phyloP scores from a whole-genome alignment of 257 asterid genomes.

The Verbena officinalis region DNA sequence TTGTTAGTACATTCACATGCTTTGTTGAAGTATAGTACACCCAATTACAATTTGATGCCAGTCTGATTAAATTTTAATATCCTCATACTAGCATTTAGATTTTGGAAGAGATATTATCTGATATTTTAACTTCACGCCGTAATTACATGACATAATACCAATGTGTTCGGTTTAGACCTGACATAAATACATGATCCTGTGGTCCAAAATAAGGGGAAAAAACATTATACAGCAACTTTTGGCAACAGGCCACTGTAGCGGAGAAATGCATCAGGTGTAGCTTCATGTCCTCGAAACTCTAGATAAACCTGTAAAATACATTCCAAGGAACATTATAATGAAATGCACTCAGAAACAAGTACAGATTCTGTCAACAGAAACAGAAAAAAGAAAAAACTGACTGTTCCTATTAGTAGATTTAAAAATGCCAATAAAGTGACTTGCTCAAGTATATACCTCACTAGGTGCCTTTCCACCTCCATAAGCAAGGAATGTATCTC shows the following conservation, averaged over 20 bases:
- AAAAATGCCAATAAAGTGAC: not conserved
- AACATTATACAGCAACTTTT: slow-evolving; percentile 24
- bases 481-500: slow-evolving; percentile 53
- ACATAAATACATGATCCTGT: too few species aligned
- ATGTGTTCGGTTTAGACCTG: too few species aligned
- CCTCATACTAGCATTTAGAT: not conserved
- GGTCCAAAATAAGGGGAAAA: too few species aligned
- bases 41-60: too few species aligned
- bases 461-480: slow-evolving; percentile 63
- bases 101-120: not conserved
- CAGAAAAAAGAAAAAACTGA: too few species aligned
- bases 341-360: not conserved
- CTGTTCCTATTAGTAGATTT: too few species aligned
- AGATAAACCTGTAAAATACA: slow-evolving; percentile 39
- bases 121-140: too few species aligned
- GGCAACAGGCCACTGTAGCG: slow-evolving; percentile 51
- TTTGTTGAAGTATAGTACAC: not conserved
- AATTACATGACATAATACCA: too few species aligned
- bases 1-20: not conserved
- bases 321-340: not conserved
- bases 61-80: not conserved
- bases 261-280: slow-evolving; percentile 56
- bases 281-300: slow-evolving; percentile 53
- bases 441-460: slow-evolving; percentile 40
- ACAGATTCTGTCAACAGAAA: not conserved